Conservation (phyloP, 2,329 filamentous ascomycete genomes). For the Aaosphaeria pasadenensis region DNA sequence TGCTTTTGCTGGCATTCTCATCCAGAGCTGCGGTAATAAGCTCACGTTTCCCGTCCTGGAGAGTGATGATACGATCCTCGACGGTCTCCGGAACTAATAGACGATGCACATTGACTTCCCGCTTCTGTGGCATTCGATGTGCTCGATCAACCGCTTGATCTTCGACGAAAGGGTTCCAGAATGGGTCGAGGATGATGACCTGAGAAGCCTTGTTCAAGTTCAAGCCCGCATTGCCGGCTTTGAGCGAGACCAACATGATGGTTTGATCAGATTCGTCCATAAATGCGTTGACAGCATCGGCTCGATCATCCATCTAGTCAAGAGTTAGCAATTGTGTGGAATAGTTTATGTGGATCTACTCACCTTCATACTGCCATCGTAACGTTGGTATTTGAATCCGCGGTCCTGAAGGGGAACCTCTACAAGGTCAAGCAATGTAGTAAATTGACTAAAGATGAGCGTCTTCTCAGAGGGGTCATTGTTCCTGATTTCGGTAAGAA, state of each 20-base stretch:
- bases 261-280: constrained; percentile 58
- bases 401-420: constrained; percentile 67
- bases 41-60: constrained; percentile 76
- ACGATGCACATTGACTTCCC: constrained; percentile 74
- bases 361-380: constrained; percentile 70
- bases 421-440: constrained; percentile 72
- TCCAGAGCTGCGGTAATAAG: constrained; percentile 78
- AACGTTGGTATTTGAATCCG: constrained; percentile 62
- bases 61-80: constrained; percentile 77
- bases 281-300: constrained; percentile 66
- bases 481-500: constrained; percentile 54
- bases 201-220: constrained; percentile 81
- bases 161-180: constrained; percentile 93
- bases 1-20: constrained; percentile 64
- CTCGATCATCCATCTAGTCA: constrained; percentile 54
- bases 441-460: constrained; percentile 81
- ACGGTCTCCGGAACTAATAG: constrained; percentile 75
- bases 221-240: constrained; percentile 79
- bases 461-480: constrained; percentile 65
- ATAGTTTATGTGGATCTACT: too few relatives aligned
- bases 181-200: constrained; percentile 88
- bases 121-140: constrained; percentile 79
- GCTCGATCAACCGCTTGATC: constrained; percentile 89
- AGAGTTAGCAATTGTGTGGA: too few relatives aligned
- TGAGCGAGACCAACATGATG: constrained; percentile 75